Base-by-base conservation (phyloP, 1,139 yeast genomes). In the Scheffersomyces cryptocercus region DNA sequence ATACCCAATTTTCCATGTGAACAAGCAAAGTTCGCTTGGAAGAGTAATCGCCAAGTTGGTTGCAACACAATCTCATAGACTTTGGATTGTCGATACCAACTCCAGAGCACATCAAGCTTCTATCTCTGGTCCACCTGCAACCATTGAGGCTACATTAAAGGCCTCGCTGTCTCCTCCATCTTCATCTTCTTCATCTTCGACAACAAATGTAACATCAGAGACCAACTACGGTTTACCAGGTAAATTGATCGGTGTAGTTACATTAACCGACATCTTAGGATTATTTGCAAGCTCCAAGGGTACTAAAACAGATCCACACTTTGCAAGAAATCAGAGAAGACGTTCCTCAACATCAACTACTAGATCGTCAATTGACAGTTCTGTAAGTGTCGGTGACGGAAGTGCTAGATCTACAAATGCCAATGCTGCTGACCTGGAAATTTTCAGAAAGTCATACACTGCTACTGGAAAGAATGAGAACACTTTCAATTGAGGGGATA, bases 1-100 rank as follows among this genome's bases (percentile, higher is more conserved):
- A 38, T 91, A 85, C 75, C 99, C 99, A 12, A 91, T 93, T 39
- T 93, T 93, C 77, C 96, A 91, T 64, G 97, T 91, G 29, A 85
- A 87, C 51, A 79, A 82, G 48, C 78, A 79, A 38, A 82, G 95
- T 11, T 84, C 95, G 0, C 76, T 93, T 40, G 96, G 91, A 26
- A 80, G 97, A 62, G 90, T 95, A 9, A 79, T 93, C 56, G 98
- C 98, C 38, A 93, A 93, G 65, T 75, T 93, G 54, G 97, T 93
- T 26, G 98, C 98, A 9, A 93, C 99, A 4, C 85, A 85, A 63
- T 82, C 96, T 11, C 99, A 93, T 67, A 79, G 98, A 62, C 72
- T 91, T 53, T 91, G 97, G 97, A 84, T 91, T 45, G 96, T 89
- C 16, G 91, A 87, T 56, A 81, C 83, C 28, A 57, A 61, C 31